A percentile compares a stretch with the other conserved stretches of the same genome.
These are phyloP conservation scores for Borovskyia barvae DNA, from an alignment of 208 protist genomes.

Conservation along the genomic window DNA sequence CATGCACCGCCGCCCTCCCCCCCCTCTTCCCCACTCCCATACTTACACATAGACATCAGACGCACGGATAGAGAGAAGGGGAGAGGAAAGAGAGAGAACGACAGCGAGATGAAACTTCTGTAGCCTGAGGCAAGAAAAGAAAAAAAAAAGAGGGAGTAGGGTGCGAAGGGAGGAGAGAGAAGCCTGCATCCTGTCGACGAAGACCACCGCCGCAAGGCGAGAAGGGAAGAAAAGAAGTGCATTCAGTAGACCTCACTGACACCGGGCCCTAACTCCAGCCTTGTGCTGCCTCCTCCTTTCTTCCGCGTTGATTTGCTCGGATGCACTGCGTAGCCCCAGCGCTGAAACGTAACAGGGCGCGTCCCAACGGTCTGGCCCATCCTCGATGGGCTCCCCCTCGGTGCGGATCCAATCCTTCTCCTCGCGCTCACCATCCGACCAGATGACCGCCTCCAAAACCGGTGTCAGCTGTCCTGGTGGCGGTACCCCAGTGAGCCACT, in stretches of 20 bases:
- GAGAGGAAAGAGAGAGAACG: conserved; percentile 10
- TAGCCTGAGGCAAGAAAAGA: no score
- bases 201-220: not conserved
- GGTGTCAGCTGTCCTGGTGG: conserved; percentile 7
- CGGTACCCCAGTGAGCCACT: conserved; percentile 28
- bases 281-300: not conserved
- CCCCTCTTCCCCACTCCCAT: no score
- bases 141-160: not conserved
- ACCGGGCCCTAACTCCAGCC: conserved; percentile 1
- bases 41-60: not conserved
- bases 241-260: not conserved
- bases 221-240: not conserved
- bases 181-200: not conserved
- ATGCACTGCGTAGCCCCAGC: conserved; percentile 10
- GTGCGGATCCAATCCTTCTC: conserved; percentile 32
- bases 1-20: no score
- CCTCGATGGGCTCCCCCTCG: conserved; percentile 24
- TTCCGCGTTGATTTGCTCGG: not conserved
- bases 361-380: conserved; percentile 17
- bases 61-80: conserved; percentile 1
- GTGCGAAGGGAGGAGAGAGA: not conserved
- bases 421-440: conserved; percentile 41
- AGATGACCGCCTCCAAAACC: conserved; percentile 35
- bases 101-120: no score
- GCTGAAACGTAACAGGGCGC: conserved; percentile 52